Evolutionary conservation across 2,329 filamentous ascomycete genomes (phyloP).

Genomic region (Beauveria varroae): DNA sequence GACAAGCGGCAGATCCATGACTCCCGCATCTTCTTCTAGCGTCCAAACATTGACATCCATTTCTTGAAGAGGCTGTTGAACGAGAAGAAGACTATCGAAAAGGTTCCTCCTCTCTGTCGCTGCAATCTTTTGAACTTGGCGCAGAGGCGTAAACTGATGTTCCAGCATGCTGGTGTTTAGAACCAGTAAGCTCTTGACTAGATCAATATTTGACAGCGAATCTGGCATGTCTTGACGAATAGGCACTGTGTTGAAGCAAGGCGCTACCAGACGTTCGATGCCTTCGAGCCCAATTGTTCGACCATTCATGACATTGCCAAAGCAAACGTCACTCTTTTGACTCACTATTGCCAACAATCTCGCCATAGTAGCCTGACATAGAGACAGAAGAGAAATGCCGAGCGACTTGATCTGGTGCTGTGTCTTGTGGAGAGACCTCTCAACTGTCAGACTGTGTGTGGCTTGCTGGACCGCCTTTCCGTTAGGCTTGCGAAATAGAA

Average conservation of each 20-base stretch:
- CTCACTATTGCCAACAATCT: conserved; percentile 52
- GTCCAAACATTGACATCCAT: conserved; percentile 51
- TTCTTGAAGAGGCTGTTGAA: conserved; percentile 58
- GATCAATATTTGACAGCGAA: conserved; percentile 42
- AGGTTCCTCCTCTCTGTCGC: conserved; percentile 40
- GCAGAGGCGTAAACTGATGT: conserved; percentile 68
- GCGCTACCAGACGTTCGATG: conserved; percentile 69
- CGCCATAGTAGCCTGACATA: conserved; percentile 69
- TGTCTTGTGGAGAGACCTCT: conserved; percentile 35
- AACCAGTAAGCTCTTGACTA: conserved; percentile 53
- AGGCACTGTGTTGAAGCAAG: conserved; percentile 87
- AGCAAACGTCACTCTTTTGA: conserved; percentile 61
- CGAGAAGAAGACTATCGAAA: conserved; percentile 74
- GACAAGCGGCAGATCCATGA: conserved; percentile 71
- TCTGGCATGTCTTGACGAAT: conserved; percentile 49
- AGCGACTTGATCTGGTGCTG: conserved; percentile 42
- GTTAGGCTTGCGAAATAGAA: conserved; percentile 19
- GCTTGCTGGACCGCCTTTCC: conserved; percentile 21
- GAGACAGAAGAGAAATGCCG: conserved; percentile 54
- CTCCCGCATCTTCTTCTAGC: conserved; percentile 47
- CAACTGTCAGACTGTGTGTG: conserved; percentile 22
- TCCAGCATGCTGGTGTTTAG: conserved; percentile 54
- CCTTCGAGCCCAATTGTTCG: conserved; percentile 59
- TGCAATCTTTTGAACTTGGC: conserved; percentile 55
- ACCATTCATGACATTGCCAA: conserved; percentile 80